Evolutionary conservation across 1,284 basidiomycete genomes (phyloP).

Genomic region (Leccinum olivaceoglutinosum): DNA sequence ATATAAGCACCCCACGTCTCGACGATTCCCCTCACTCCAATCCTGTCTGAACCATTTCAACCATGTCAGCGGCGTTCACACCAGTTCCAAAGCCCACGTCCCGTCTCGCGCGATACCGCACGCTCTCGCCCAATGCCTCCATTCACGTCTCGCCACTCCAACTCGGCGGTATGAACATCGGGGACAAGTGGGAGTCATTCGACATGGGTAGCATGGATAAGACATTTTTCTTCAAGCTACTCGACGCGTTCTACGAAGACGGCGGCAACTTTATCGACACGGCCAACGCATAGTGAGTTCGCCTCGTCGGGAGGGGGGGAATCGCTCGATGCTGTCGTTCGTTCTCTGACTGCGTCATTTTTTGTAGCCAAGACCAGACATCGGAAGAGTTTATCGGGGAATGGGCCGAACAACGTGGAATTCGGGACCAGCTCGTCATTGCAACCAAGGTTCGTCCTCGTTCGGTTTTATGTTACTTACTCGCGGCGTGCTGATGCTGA

Average conservation of each 20-base stretch:
- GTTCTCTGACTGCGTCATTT: neutral
- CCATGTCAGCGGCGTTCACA: neutral
- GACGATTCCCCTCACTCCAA: neutral
- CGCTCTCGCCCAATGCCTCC: conserved; percentile 37
- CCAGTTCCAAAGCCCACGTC: conserved; percentile 17
- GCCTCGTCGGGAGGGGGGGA: neutral
- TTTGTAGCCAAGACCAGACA: conserved; percentile 33
- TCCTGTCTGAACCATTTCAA: neutral
- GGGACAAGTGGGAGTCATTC: conserved; percentile 37
- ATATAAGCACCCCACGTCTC: neutral
- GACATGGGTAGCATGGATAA: conserved; percentile 33
- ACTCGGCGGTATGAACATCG: conserved; percentile 53
- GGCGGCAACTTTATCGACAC: conserved; percentile 39
- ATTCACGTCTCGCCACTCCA: conserved; percentile 48
- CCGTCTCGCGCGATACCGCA: conserved; percentile 40
- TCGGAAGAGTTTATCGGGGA: conserved; percentile 42
- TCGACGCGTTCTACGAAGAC: conserved; percentile 36
- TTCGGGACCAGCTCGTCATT: conserved; percentile 42
- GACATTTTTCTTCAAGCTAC: conserved; percentile 34
- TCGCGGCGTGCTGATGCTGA: neutral
- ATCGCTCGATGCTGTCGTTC: neutral
- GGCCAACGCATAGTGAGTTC: conserved; percentile 29
- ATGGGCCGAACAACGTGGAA: conserved; percentile 39
- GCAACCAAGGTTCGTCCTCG: conserved; percentile 36
- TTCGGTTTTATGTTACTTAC: neutral